Percentiles rank a stretch among this genome's conserved stretches.
Conservation (phyloP, 306 rosid species). For the Canavalia gladiata region DNA sequence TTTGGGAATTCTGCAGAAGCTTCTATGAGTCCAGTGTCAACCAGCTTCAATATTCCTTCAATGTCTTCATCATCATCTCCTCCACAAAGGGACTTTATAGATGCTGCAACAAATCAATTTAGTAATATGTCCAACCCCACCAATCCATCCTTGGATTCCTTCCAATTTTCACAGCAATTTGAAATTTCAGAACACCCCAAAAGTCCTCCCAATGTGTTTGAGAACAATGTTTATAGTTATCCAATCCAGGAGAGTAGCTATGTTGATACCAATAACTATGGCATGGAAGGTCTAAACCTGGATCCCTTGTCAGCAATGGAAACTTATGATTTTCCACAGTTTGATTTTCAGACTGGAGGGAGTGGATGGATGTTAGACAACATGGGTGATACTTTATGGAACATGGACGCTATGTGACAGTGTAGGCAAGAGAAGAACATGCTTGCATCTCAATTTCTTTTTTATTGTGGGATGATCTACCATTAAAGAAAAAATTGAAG, state of each 20-base stretch:
- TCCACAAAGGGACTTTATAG: conserved; percentile 48
- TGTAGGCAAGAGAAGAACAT: conserved; percentile 37
- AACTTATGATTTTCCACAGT: conserved; percentile 56
- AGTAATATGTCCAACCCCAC: conserved; percentile 39
- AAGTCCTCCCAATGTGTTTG: conserved; percentile 50
- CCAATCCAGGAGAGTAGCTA: conserved; percentile 45
- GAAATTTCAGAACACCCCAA: conserved; percentile 49
- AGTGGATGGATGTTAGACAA: conserved; percentile 64
- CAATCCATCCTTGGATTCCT: conserved; percentile 56
- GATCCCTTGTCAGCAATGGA: conserved; percentile 54
- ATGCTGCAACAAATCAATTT: conserved; percentile 46
- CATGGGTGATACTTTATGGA: conserved; percentile 72
- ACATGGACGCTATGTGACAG: conserved; percentile 67
- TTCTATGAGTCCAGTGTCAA: conserved; percentile 47
- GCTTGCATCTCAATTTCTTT: conserved; percentile 52
- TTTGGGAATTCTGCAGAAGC: conserved; percentile 49
- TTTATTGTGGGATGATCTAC: conserved; percentile 46
- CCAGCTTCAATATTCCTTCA: conserved; percentile 47
- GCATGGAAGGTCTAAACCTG: conserved; percentile 55
- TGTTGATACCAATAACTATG: conserved; percentile 51
- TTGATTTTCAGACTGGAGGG: conserved; percentile 64
- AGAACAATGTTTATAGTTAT: conserved; percentile 44
- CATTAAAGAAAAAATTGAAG: not conserved
- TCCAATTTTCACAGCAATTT: conserved; percentile 55
- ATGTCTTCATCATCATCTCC: conserved; percentile 47